phyloP scores from a whole-genome alignment of 768 basidiomycete genomes.

The Lactifluus volemus region DNA sequence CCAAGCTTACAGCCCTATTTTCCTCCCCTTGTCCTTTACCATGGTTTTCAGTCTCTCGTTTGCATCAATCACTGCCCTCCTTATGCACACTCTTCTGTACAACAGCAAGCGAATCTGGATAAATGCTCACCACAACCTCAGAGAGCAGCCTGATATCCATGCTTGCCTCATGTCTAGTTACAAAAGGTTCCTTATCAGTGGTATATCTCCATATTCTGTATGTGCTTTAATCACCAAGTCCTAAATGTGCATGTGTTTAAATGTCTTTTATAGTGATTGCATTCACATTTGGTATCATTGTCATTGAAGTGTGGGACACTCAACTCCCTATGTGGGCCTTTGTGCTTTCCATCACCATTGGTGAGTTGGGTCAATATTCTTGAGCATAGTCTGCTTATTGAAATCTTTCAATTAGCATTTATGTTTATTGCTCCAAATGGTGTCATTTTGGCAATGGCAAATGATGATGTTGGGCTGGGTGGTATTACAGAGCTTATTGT shows the following conservation, averaged over 20 bases:
- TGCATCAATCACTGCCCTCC: conserved; percentile 66
- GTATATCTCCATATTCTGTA: conserved; percentile 29
- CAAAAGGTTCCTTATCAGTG: conserved; percentile 66
- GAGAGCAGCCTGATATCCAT: conserved; percentile 80
- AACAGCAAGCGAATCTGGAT: conserved; percentile 74
- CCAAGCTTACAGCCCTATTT: conserved; percentile 50
- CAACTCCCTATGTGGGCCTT: conserved; percentile 68
- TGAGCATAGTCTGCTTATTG: neutral
- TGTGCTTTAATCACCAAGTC: too few species aligned
- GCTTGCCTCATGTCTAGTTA: conserved; percentile 74
- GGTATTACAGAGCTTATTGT: conserved; percentile 77
- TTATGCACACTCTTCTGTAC: conserved; percentile 63
- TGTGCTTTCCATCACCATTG: conserved; percentile 48
- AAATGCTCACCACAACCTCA: conserved; percentile 59
- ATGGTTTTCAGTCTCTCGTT: conserved; percentile 75
- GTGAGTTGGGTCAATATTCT: too few species aligned
- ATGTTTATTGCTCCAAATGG: conserved; percentile 70
- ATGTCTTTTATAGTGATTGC: conserved; percentile 30
- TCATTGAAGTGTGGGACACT: conserved; percentile 65
- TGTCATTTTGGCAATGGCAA: conserved; percentile 72
- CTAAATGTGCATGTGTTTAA: conserved; percentile 43
- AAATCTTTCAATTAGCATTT: conserved; percentile 26
- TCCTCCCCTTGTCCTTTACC: conserved; percentile 62
- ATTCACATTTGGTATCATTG: conserved; percentile 58
- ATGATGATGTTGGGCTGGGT: conserved; percentile 61